Evolutionary conservation across 208 protist genomes (phyloP).

Genomic region (Leishmania major): DNA sequence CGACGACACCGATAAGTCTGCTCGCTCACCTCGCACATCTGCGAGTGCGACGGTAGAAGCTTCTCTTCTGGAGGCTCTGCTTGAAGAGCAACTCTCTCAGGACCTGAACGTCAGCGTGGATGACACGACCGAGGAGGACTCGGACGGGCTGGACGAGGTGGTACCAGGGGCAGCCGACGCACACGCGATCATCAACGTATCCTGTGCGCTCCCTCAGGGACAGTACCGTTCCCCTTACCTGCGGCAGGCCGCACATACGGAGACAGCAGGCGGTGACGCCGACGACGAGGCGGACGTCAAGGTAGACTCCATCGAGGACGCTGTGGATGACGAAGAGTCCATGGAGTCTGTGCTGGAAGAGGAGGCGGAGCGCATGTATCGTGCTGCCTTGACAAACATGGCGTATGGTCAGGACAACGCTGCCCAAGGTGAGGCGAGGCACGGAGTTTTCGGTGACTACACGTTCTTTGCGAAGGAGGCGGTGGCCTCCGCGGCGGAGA

Average conservation of each 20-base stretch:
- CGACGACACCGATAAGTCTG: background rate
- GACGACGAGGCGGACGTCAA: background rate
- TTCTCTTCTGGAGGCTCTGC: background rate
- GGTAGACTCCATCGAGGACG: background rate
- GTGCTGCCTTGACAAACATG: constrained; percentile 18
- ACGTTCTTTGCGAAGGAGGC: constrained; percentile 23
- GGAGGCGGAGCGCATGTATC: constrained; percentile 26
- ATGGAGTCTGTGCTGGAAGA: constrained; percentile 30
- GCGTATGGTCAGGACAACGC: background rate
- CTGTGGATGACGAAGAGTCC: constrained; percentile 15
- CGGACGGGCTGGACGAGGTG: background rate
- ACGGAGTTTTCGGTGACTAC: constrained; percentile 1
- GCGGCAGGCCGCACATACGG: background rate
- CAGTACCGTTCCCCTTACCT: background rate
- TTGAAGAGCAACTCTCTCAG: background rate
- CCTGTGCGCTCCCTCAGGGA: background rate
- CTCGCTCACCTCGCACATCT: background rate
- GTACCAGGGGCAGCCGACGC: background rate
- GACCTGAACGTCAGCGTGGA: background rate
- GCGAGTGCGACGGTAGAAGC: background rate
- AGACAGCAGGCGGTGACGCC: background rate
- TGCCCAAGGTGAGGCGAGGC: background rate
- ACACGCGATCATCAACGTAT: background rate
- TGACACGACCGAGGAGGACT: background rate
- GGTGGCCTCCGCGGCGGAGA: constrained; percentile 8